Evolutionary conservation across 208 protist species (phyloP).

Genomic region (Acanthamoeba polyphaga): DNA sequence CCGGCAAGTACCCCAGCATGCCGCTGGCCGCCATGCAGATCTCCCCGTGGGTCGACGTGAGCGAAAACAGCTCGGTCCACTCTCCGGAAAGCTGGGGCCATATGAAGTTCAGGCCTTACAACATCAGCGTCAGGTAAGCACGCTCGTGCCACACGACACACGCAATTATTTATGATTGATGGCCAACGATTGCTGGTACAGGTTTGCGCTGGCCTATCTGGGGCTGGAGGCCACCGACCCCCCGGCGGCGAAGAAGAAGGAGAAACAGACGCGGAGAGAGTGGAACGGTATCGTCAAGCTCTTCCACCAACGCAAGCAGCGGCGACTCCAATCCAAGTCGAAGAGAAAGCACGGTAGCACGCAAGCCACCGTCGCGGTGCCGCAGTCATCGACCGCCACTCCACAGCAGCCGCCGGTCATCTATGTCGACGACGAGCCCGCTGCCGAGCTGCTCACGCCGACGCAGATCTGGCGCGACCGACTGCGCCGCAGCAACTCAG

Average conservation of each 20-base stretch:
- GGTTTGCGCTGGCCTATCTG: constrained; percentile 18
- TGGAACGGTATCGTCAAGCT: neutral
- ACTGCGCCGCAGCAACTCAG: neutral
- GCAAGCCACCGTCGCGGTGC: neutral
- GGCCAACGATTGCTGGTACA: neutral
- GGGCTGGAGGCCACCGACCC: neutral
- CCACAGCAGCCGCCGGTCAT: neutral
- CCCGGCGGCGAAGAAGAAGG: neutral
- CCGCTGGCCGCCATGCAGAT: constrained; percentile 19
- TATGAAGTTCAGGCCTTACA: neutral
- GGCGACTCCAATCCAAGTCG: neutral
- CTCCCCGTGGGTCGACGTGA: constrained; percentile 4
- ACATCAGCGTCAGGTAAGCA: neutral
- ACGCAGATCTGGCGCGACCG: neutral
- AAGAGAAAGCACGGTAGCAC: neutral
- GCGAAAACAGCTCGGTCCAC: constrained; percentile 6
- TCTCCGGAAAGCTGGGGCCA: neutral
- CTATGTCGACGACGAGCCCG: neutral
- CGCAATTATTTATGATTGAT: neutral
- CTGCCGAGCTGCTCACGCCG: neutral
- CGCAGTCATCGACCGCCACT: too few relatives aligned
- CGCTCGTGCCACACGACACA: neutral
- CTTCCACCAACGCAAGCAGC: neutral
- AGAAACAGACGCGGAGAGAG: neutral
- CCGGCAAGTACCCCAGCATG: neutral